Evolutionary conservation across 129 eudicot species (phyloP), one percentile per base, ranked within the genome.

Genomic region (Mikania micrantha): DNA sequence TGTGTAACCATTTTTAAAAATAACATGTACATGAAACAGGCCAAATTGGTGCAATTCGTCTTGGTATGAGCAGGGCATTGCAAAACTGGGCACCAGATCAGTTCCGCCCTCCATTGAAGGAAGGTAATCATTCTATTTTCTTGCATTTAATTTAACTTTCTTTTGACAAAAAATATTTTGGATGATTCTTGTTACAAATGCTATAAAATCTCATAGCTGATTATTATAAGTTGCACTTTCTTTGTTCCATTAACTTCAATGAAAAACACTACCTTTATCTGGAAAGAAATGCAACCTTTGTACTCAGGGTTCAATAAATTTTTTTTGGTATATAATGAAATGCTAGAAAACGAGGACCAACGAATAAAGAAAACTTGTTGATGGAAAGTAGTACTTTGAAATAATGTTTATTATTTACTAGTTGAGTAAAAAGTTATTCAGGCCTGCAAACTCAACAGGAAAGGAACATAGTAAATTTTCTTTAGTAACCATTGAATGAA

Each of bases 11-110:
- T n/a, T n/a, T 9, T 31, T n/a, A 31, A n/a, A 57, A 8, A n/a
- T 22, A 5, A 28, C 19, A 15, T 61, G 1, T 36, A 40, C 11
- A 21, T 60, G 21, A 36, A 64, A 60, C 87, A 92, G 98, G 98
- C 69, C 98, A 92, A 82, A 84, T 92, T 67, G 96, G 95, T 27
- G 98, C 96, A 29, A 78, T 92, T 19, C 98, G 85, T 15, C 71
- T 92, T 72, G 96, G 98, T 34, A 84, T 92, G 85, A 92, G 98
- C 77, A 85, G 95, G 75, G 98, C 98, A 19, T 74, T 88, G 67
- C 96, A 91, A 71, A 79, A 79, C 73, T 91, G 97, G 97, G 97
- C 86, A 50, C 97, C 97, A 9, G 90, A 76, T 38, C 73, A 77
- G 49, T 64, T 83, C 35, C 96, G 96, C 21, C 97, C 97, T 78